Conservation (phyloP, 1,284 basidiomycete genomes). For the Puccinia horiana region DNA sequence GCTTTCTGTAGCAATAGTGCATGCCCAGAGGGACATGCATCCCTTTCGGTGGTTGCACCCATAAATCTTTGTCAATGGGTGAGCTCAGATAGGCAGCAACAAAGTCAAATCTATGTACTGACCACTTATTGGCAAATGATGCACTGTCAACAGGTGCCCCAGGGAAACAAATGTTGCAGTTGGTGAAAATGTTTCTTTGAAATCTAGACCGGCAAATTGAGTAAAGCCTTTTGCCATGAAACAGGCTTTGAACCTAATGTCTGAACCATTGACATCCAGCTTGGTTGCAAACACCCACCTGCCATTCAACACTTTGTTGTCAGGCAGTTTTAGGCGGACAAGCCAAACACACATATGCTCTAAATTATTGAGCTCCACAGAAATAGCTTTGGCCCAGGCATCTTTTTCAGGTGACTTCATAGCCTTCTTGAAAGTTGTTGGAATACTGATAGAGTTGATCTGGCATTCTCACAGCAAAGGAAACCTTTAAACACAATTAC, state of each 20-base stretch:
- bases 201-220: neutral
- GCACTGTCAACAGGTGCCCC: neutral
- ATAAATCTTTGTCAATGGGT: neutral
- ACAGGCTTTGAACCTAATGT: neutral
- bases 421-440: slow-evolving; percentile 4
- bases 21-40: neutral
- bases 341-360: neutral
- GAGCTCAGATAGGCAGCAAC: neutral
- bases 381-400: neutral
- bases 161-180: neutral
- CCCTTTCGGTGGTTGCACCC: neutral
- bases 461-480: neutral
- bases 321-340: neutral
- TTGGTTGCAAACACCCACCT: neutral
- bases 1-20: neutral
- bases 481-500: neutral
- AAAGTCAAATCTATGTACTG: neutral
- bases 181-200: neutral
- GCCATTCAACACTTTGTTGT: neutral
- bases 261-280: neutral
- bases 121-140: neutral
- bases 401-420: neutral
- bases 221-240: neutral
- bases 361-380: neutral
- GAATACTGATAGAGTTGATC: neutral